phyloP scores from a whole-genome alignment of 202 grass and related monocot species.

The Zoysia matrella region DNA sequence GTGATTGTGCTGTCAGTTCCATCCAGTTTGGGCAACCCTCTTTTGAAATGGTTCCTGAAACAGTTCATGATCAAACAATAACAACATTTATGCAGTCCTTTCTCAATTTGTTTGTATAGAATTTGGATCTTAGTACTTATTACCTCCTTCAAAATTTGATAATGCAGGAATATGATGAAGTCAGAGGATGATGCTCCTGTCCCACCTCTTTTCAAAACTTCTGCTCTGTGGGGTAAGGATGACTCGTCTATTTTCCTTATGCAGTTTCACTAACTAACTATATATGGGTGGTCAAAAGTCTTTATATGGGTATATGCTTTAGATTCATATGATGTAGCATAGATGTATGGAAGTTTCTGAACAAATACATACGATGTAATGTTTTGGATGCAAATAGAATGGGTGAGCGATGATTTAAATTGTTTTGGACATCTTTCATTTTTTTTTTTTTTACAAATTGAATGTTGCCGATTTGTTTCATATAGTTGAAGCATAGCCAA shows the following conservation, averaged over 20 bases:
- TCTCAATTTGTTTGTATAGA: background rate
- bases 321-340: background rate
- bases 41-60: background rate
- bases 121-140: constrained; percentile 1
- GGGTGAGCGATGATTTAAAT: background rate
- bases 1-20: background rate
- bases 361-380: background rate
- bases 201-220: too few relatives aligned
- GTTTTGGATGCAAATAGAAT: background rate
- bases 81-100: background rate
- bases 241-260: background rate
- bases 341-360: too few relatives aligned
- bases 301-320: background rate
- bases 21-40: background rate
- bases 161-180: constrained; percentile 81
- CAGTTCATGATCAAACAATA: background rate
- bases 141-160: constrained; percentile 41
- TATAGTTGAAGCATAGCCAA: background rate
- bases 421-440: background rate
- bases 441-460: background rate
- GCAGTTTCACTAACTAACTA: background rate
- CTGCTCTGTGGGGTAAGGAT: too few relatives aligned
- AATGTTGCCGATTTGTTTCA: background rate
- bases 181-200: background rate
- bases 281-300: background rate